phyloP scores from a whole-genome alignment of 768 basidiomycete genomes.

The Hebeloma cylindrosporum region DNA sequence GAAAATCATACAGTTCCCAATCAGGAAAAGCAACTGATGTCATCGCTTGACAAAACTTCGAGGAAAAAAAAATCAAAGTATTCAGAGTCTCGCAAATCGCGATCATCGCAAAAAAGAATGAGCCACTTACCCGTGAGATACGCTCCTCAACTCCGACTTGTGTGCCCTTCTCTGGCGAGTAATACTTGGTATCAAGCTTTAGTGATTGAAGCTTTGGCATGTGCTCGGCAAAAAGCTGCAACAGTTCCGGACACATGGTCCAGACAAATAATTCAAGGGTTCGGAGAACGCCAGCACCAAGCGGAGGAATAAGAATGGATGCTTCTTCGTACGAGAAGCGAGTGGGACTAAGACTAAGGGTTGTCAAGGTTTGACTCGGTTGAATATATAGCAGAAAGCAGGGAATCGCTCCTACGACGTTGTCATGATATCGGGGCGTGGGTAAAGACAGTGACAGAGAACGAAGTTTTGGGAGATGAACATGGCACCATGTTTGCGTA shows the following conservation, averaged over 20 bases:
- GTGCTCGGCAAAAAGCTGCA: constrained; percentile 6
- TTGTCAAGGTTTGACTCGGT: background rate
- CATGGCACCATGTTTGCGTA: background rate
- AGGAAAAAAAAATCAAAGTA: background rate
- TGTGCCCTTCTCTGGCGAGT: background rate
- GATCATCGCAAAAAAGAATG: no score
- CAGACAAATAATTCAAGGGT: background rate
- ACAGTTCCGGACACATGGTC: constrained; percentile 1
- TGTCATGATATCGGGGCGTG: background rate
- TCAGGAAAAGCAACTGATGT: background rate
- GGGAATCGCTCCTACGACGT: background rate
- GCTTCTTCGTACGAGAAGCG: constrained; percentile 2
- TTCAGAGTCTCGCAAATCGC: no score
- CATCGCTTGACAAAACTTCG: constrained; percentile 8
- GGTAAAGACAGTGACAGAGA: background rate
- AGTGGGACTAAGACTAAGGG: background rate
- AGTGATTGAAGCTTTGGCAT: background rate
- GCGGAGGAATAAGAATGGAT: background rate
- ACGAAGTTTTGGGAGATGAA: background rate
- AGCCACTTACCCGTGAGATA: background rate
- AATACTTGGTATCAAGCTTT: background rate
- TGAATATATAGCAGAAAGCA: constrained; percentile 1
- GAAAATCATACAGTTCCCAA: constrained; percentile 1
- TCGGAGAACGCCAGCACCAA: background rate
- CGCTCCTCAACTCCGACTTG: background rate